These are phyloP conservation scores for Annulohypoxylon truncatum DNA, from an alignment of 2,329 filamentous ascomycete genomes.

Conservation along the genomic window DNA sequence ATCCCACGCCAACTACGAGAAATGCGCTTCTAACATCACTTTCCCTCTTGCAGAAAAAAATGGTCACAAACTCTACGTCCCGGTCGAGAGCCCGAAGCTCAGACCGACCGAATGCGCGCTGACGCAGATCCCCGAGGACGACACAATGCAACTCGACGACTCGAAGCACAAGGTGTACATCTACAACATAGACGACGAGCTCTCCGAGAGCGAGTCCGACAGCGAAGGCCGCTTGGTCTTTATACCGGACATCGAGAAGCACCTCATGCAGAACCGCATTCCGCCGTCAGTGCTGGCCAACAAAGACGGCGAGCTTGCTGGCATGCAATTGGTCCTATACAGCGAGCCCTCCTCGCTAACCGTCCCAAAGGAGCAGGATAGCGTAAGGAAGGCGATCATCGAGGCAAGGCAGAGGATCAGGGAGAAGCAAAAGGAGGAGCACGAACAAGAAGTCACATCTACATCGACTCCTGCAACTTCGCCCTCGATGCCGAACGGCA, in stretches of 20 bases:
- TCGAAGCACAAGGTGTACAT: slow-evolving; percentile 90
- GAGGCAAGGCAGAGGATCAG: slow-evolving; percentile 78
- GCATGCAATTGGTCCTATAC: slow-evolving; percentile 86
- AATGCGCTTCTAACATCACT: slow-evolving; percentile 42
- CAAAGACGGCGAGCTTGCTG: slow-evolving; percentile 64
- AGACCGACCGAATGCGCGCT: slow-evolving; percentile 40
- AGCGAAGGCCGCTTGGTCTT: slow-evolving; percentile 76
- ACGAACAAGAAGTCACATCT: slow-evolving; percentile 40
- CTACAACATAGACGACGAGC: slow-evolving; percentile 87
- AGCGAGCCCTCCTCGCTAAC: slow-evolving; percentile 80
- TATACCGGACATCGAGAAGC: slow-evolving; percentile 86
- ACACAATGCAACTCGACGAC: slow-evolving; percentile 87
- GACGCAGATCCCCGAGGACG: slow-evolving; percentile 54
- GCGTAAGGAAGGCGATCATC: slow-evolving; percentile 83
- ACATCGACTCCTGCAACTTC: not conserved
- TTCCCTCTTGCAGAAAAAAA: slow-evolving; percentile 64
- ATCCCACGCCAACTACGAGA: slow-evolving; percentile 41
- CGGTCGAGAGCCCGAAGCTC: slow-evolving; percentile 63
- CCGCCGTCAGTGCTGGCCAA: slow-evolving; percentile 73
- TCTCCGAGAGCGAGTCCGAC: slow-evolving; percentile 70
- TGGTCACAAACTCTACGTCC: slow-evolving; percentile 73
- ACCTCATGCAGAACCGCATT: slow-evolving; percentile 77
- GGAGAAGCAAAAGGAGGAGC: slow-evolving; percentile 64
- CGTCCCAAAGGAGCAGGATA: slow-evolving; percentile 79
- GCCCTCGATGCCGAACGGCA: not conserved